phyloP scores from a whole-genome alignment of 2,329 filamentous ascomycete genomes.

The Aureobasidium leucospermi region DNA sequence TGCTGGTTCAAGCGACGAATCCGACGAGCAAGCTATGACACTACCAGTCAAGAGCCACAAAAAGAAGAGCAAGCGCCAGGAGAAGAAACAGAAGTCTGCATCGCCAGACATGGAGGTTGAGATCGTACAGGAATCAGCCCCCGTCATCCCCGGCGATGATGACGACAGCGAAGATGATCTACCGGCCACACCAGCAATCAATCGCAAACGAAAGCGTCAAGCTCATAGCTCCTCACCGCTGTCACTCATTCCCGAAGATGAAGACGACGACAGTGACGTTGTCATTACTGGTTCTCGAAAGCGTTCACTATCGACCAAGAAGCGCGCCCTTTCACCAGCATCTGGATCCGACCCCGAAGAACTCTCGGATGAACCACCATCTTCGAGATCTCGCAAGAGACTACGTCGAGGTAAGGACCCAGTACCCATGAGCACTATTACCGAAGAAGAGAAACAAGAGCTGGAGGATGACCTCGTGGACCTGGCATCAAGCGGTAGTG shows the following conservation, averaged over 20 bases:
- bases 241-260: conserved; percentile 14
- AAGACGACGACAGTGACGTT: conserved; percentile 20
- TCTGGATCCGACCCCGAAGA: neutral
- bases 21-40: neutral
- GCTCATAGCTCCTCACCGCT: neutral
- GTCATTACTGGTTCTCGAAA: conserved; percentile 21
- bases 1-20: conserved; percentile 4
- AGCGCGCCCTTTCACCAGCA: neutral
- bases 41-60: neutral
- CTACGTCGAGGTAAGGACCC: neutral
- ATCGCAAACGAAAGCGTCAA: conserved; percentile 15
- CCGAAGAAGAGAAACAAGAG: conserved; percentile 28
- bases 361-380: neutral
- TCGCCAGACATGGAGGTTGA: neutral
- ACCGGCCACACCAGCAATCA: conserved; percentile 11
- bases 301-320: conserved; percentile 2
- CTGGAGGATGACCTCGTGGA: conserved; percentile 41
- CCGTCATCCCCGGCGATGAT: neutral
- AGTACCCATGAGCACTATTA: conserved; percentile 15
- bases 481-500: conserved; percentile 28
- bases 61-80: neutral
- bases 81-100: neutral
- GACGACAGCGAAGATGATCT: conserved; percentile 26
- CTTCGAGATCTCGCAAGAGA: conserved; percentile 7
- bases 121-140: neutral